A percentile compares a stretch with the other conserved stretches of the same genome.
These are phyloP conservation scores for Acer campestre DNA, from an alignment of 345 rosid genomes.

Conservation along the genomic window DNA sequence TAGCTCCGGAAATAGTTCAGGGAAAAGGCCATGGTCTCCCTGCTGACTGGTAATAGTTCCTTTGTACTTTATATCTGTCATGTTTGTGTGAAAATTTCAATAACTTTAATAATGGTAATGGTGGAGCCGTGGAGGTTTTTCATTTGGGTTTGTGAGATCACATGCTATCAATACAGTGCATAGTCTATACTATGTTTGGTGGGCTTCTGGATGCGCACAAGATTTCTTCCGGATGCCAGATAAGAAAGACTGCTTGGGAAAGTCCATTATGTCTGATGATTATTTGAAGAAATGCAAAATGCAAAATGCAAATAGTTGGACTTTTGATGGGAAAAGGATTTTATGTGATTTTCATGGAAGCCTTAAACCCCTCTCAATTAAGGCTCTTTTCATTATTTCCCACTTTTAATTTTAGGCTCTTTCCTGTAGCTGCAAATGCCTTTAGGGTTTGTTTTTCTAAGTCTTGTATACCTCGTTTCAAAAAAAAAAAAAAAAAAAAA, in stretches of 20 bases:
- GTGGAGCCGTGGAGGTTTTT: background rate
- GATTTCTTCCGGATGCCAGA: background rate
- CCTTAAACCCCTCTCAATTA: background rate
- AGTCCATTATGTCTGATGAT: background rate
- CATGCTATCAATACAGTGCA: background rate
- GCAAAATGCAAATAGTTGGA: background rate
- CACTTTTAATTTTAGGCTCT: background rate
- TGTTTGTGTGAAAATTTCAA: constrained; percentile 1
- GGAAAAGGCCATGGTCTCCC: constrained; percentile 88
- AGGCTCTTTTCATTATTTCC: background rate
- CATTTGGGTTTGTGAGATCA: background rate
- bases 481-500: too few species aligned
- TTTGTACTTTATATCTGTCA: constrained; percentile 1
- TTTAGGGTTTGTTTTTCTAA: background rate
- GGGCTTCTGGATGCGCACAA: background rate
- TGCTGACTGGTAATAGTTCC: constrained; percentile 76
- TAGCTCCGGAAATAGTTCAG: constrained; percentile 89
- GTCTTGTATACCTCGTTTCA: background rate
- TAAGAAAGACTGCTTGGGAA: background rate
- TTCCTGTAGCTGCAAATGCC: background rate
- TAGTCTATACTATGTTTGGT: background rate
- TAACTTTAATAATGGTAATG: background rate
- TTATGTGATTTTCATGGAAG: background rate
- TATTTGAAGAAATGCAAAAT: background rate
- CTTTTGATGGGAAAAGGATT: background rate